Conservation (phyloP, 1,284 basidiomycete species). For the Pterulicium gracile region DNA sequence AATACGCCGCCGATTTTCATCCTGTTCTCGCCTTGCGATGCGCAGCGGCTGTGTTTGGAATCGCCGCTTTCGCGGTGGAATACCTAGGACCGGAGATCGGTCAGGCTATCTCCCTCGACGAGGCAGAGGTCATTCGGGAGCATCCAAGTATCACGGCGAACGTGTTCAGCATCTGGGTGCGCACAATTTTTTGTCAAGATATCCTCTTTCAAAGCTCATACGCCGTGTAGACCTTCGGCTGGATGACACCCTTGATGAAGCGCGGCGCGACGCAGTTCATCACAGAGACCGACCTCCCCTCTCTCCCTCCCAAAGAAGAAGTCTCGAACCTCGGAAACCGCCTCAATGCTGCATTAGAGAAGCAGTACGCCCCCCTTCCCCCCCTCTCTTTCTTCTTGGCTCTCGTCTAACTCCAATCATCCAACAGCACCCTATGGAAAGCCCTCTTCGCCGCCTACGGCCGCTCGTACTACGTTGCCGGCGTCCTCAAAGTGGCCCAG, state of each 20-base stretch:
- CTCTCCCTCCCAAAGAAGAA: slow-evolving; percentile 58
- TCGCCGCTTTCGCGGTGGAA: slow-evolving; percentile 59
- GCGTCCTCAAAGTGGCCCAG: slow-evolving; percentile 62
- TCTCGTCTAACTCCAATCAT: slow-evolving; percentile 1
- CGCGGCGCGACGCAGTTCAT: slow-evolving; percentile 55
- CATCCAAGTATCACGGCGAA: slow-evolving; percentile 76
- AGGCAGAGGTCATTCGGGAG: slow-evolving; percentile 42
- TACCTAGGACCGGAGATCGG: slow-evolving; percentile 55
- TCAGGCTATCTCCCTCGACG: slow-evolving; percentile 13
- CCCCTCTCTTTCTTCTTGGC: slow-evolving; percentile 9
- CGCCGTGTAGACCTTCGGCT: slow-evolving; percentile 45
- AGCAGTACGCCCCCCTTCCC: slow-evolving; percentile 32
- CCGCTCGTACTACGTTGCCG: slow-evolving; percentile 62
- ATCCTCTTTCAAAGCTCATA: not conserved
- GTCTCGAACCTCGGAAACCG: slow-evolving; percentile 59
- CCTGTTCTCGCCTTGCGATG: slow-evolving; percentile 37
- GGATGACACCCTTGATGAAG: slow-evolving; percentile 73
- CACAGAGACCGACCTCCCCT: slow-evolving; percentile 70
- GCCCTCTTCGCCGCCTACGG: slow-evolving; percentile 76
- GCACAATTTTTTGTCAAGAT: slow-evolving; percentile 8
- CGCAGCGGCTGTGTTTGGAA: slow-evolving; percentile 34
- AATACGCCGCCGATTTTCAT: slow-evolving; percentile 17
- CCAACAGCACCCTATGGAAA: slow-evolving; percentile 49
- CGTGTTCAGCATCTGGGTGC: slow-evolving; percentile 63
- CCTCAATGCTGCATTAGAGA: slow-evolving; percentile 51